Percentiles rank a stretch among this genome's conserved stretches.
phyloP scores from a whole-genome alignment of 2,329 filamentous ascomycete species.

The Epicoccum sorghinum region DNA sequence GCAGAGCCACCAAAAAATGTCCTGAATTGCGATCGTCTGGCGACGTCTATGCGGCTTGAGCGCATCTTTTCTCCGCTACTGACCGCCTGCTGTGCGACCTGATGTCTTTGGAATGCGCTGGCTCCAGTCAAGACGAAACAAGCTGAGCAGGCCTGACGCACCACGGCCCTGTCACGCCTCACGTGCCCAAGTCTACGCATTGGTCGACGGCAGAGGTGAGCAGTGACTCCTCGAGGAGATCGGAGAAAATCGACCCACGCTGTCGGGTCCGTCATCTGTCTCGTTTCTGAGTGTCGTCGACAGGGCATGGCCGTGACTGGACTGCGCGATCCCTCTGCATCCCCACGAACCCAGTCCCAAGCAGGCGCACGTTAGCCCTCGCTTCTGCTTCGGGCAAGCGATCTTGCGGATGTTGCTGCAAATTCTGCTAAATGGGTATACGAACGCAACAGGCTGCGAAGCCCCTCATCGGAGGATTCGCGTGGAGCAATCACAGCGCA shows the following conservation, averaged over 20 bases:
- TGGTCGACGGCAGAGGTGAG: constrained; percentile 19
- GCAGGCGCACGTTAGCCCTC: constrained; percentile 10
- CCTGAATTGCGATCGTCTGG: constrained; percentile 17
- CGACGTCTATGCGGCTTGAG: constrained; percentile 10
- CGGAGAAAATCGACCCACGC: constrained; percentile 31
- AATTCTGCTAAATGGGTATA: constrained; percentile 13
- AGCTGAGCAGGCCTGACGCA: constrained; percentile 23
- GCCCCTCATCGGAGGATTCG: constrained; percentile 37
- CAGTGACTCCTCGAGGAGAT: constrained; percentile 23
- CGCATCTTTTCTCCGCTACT: constrained; percentile 13
- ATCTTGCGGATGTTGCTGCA: constrained; percentile 17
- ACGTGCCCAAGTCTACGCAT: constrained; percentile 19
- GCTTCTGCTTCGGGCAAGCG: constrained; percentile 17
- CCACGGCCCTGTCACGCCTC: constrained; percentile 20
- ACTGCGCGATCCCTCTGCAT: constrained; percentile 18
- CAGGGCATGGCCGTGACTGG: constrained; percentile 12
- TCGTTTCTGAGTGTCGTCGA: constrained; percentile 11
- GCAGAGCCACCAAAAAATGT: constrained; percentile 7
- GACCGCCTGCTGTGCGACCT: constrained; percentile 32
- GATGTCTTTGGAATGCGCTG: constrained; percentile 32
- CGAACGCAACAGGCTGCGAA: constrained; percentile 21
- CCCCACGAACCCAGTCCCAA: constrained; percentile 20
- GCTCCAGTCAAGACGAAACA: constrained; percentile 36
- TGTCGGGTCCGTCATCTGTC: constrained; percentile 26
- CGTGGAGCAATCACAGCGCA: constrained; percentile 34